Conservation (phyloP, 495 filamentous ascomycete genomes). For the Neurospora pannonica region DNA sequence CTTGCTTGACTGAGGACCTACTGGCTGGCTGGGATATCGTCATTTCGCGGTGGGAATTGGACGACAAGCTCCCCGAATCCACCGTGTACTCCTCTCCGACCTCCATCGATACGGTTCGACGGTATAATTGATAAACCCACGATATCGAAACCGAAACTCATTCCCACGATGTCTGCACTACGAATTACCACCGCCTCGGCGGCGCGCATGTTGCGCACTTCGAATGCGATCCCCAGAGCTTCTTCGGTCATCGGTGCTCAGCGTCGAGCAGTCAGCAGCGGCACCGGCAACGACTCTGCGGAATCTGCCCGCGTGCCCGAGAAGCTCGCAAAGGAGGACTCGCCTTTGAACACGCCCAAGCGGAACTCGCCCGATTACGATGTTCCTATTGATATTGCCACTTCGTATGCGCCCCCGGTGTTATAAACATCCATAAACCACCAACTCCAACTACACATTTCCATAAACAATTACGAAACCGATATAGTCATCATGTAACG, state of each 20-base stretch:
- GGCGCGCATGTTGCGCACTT: constrained; percentile 32
- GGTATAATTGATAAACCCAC: background rate
- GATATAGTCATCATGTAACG: background rate
- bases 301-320: constrained; percentile 19
- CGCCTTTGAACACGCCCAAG: constrained; percentile 24
- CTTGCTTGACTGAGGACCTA: background rate
- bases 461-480: background rate
- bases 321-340: constrained; percentile 13
- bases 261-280: constrained; percentile 26
- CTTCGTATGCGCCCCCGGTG: constrained; percentile 53
- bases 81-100: background rate
- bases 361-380: constrained; percentile 72
- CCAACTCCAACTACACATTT: background rate
- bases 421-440: background rate
- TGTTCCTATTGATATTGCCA: constrained; percentile 66
- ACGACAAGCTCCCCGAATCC: background rate
- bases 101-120: background rate
- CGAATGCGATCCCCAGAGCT: background rate
- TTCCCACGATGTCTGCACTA: constrained; percentile 31
- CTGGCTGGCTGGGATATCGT: background rate
- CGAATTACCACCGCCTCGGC: constrained; percentile 27
- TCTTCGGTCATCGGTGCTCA: constrained; percentile 9
- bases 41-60: background rate
- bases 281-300: constrained; percentile 35
- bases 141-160: background rate